A percentile compares a stretch with the other conserved stretches of the same genome.
phyloP scores from a whole-genome alignment of 202 grass and related monocot genomes.

The Eragrostis tef region DNA sequence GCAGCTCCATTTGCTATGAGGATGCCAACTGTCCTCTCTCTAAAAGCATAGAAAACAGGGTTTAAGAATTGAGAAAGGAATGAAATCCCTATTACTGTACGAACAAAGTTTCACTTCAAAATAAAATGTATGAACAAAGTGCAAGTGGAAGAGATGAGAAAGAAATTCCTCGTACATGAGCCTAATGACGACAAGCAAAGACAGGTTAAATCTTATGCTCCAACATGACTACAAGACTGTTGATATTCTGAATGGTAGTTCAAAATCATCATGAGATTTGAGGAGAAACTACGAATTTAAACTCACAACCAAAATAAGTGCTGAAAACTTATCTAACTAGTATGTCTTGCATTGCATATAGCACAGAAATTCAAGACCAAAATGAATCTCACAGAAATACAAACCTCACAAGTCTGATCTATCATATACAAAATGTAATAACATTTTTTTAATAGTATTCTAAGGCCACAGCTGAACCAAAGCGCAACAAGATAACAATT shows the following conservation, averaged over 20 bases:
- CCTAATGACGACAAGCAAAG: constrained; percentile 56
- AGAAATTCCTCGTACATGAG: constrained; percentile 67
- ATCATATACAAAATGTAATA: neutral
- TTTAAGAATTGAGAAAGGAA: constrained; percentile 30
- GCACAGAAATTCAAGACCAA: neutral
- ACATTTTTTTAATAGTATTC: too few relatives aligned
- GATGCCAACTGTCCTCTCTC: constrained; percentile 65
- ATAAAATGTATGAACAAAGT: constrained; percentile 22
- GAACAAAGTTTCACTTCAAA: neutral
- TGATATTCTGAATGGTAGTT: neutral
- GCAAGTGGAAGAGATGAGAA: constrained; percentile 24
- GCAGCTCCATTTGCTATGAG: constrained; percentile 67
- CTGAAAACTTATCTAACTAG: neutral
- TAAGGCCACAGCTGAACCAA: neutral
- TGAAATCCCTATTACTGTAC: constrained; percentile 21
- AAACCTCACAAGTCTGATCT: neutral
- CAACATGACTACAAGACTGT: constrained; percentile 2
- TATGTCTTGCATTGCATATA: neutral
- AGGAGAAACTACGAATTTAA: constrained; percentile 14
- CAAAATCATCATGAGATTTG: neutral
- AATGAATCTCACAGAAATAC: neutral
- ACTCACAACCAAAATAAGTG: neutral
- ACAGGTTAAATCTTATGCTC: constrained; percentile 35
- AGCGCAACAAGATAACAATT: constrained; percentile 10
- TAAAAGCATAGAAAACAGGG: constrained; percentile 43